Evolutionary conservation across 257 asterid genomes (phyloP).

Genomic region (Jacaranda mimosifolia): DNA sequence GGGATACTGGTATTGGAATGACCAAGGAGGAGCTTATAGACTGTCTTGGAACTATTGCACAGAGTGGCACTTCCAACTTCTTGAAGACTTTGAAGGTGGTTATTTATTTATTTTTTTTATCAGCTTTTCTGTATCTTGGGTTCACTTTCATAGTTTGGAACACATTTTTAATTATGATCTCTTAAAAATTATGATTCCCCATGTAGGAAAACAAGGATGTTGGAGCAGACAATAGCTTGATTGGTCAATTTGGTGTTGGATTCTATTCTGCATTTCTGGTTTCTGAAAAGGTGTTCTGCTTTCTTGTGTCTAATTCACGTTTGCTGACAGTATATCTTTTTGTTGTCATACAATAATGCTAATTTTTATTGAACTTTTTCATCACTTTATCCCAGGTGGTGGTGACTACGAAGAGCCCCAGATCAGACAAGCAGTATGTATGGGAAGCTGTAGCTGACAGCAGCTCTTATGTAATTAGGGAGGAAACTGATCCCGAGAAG

Average conservation of each 20-base stretch:
- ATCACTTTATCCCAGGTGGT: constrained; percentile 52
- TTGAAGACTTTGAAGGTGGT: constrained; percentile 71
- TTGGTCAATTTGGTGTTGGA: constrained; percentile 86
- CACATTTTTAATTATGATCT: background rate
- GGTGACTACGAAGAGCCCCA: constrained; percentile 77
- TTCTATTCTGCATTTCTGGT: constrained; percentile 80
- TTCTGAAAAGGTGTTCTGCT: constrained; percentile 63
- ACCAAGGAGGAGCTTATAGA: constrained; percentile 82
- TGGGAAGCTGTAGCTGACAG: constrained; percentile 82
- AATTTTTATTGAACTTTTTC: constrained; percentile 3
- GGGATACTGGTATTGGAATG: constrained; percentile 87
- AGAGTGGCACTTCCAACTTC: constrained; percentile 82
- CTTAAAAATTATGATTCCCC: background rate
- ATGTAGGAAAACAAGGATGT: constrained; percentile 65
- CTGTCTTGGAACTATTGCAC: constrained; percentile 87
- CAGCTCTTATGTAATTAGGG: constrained; percentile 66
- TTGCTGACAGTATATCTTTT: background rate
- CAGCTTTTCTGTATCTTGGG: background rate
- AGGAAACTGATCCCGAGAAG: constrained; percentile 68
- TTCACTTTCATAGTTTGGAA: background rate
- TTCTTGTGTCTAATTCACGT: background rate
- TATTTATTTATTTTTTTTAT: background rate
- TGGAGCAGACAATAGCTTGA: constrained; percentile 73
- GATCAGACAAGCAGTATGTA: constrained; percentile 68
- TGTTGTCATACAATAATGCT: background rate